Base-by-base conservation (phyloP, 495 filamentous ascomycete genomes). In the Friedmanniomyces endolithicus region DNA sequence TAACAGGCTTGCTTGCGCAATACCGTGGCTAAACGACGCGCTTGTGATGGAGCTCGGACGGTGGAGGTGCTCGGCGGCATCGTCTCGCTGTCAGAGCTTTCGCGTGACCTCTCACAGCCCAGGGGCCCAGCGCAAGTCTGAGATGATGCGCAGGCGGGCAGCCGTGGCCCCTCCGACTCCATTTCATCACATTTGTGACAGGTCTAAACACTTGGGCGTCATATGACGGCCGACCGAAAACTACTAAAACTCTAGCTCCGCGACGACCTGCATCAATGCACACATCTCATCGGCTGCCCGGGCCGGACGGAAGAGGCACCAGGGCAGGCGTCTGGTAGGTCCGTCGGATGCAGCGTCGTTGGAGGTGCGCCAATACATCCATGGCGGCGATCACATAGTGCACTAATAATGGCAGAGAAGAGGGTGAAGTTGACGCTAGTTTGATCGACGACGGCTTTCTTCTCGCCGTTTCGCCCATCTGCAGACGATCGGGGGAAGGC, bases 271-370 rank as follows among this genome's bases (percentile, higher is more conserved):
- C 56, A 50, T 29, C 24, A 4, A 3, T 4, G 3, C 27, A 3
- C 35, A 1, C 9, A n/a, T 44, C 22, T 7, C 37, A 3, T 35
- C 53, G 53, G 58, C 23, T 34, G 7, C 41, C 27, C 54, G 58
- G 58, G 39, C 58, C 58, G 54, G 19, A 27, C 58, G 53, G 53
- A 50, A 48, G 58, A 48, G 58, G 58, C 53, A 46, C 35, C 53
- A 61, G 58, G 58, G 58, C 58, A 61, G 39, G 2, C 7, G 12
- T 37, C 19, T 57, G 58, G 58, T 61, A 61, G 58, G 58, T 16
- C 25, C 39, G 31, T 49, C 19, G 23, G n/a, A 27, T 52, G 48
- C 57, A 40, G 46, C 12, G 40, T 29, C 49, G 48, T 43, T 17
- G 35, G 46, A 60, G 57, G 52, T 24, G 34, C 47, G 33, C 53